Conservation (phyloP, 768 basidiomycete species). For the Lactifluus piperatus region DNA sequence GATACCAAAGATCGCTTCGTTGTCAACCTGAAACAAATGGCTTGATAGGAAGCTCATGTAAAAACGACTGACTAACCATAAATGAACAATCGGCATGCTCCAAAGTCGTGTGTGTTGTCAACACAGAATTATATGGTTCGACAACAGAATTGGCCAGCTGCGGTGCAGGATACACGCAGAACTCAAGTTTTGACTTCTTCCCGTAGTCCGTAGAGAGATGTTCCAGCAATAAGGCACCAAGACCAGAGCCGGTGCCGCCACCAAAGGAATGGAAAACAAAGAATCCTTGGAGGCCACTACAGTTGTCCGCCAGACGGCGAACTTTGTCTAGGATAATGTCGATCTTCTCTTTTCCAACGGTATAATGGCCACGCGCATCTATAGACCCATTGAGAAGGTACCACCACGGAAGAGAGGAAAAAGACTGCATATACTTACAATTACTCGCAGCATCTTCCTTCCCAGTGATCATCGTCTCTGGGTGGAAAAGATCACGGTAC, state of each 20-base stretch:
- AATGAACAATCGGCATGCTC: constrained; percentile 79
- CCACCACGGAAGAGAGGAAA: not conserved
- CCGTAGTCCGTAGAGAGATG: constrained; percentile 94
- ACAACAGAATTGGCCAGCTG: constrained; percentile 93
- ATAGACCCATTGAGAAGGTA: not conserved
- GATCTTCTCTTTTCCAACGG: constrained; percentile 96
- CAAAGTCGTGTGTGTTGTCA: constrained; percentile 97
- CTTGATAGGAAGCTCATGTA: constrained; percentile 64
- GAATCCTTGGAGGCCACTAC: constrained; percentile 97
- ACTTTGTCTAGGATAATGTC: constrained; percentile 96
- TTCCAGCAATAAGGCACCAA: constrained; percentile 95
- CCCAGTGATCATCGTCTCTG: constrained; percentile 95
- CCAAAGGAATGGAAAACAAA: constrained; percentile 99
- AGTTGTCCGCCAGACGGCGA: constrained; percentile 95
- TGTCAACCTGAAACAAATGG: constrained; percentile 34
- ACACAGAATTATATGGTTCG: constrained; percentile 96
- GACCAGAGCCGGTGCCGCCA: constrained; percentile 98
- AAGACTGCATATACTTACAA: constrained; percentile 44
- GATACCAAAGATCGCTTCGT: constrained; percentile 63
- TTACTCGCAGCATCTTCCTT: constrained; percentile 99
- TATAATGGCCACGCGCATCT: constrained; percentile 99
- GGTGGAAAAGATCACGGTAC: constrained; percentile 97
- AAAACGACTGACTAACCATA: constrained; percentile 48
- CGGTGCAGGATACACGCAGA: constrained; percentile 94
- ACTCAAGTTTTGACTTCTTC: constrained; percentile 47